Conservation (phyloP, 805 yeast genomes). For the Wickerhamiella domercqiae region DNA sequence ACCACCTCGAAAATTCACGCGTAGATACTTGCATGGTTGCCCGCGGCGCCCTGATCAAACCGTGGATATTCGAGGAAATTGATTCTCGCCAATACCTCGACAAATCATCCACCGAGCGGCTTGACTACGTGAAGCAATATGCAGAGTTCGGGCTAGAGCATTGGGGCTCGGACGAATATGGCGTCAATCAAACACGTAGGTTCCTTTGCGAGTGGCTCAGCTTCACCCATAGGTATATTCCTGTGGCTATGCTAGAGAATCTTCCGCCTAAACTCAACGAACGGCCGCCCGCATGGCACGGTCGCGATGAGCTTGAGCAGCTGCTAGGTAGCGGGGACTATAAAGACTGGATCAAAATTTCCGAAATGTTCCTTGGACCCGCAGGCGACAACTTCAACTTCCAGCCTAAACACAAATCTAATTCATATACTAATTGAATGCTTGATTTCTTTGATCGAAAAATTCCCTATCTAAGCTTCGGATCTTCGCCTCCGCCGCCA, state of each 20-base stretch:
- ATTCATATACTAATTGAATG: conserved; percentile 33
- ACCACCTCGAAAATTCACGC: conserved; percentile 45
- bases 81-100: conserved; percentile 81
- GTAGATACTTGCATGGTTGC: conserved; percentile 96
- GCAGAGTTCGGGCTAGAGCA: conserved; percentile 77
- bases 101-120: conserved; percentile 77
- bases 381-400: conserved; percentile 61
- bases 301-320: conserved; percentile 86
- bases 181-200: conserved; percentile 74
- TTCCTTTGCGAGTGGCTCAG: conserved; percentile 88
- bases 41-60: conserved; percentile 92
- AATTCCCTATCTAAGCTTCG: not conserved
- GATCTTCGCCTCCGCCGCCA: not conserved
- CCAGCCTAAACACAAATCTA: conserved; percentile 90
- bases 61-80: conserved; percentile 96
- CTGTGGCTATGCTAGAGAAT: conserved; percentile 80
- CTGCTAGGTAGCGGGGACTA: conserved; percentile 71
- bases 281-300: conserved; percentile 86
- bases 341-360: conserved; percentile 88
- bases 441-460: not conserved
- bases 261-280: conserved; percentile 82
- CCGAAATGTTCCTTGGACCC: conserved; percentile 90
- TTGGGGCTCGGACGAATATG: conserved; percentile 97
- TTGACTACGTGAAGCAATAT: conserved; percentile 54
- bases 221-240: conserved; percentile 86